These are phyloP conservation scores for Eremothecium coryli DNA, from an alignment of 1,139 yeast species.

Conservation along the genomic window DNA sequence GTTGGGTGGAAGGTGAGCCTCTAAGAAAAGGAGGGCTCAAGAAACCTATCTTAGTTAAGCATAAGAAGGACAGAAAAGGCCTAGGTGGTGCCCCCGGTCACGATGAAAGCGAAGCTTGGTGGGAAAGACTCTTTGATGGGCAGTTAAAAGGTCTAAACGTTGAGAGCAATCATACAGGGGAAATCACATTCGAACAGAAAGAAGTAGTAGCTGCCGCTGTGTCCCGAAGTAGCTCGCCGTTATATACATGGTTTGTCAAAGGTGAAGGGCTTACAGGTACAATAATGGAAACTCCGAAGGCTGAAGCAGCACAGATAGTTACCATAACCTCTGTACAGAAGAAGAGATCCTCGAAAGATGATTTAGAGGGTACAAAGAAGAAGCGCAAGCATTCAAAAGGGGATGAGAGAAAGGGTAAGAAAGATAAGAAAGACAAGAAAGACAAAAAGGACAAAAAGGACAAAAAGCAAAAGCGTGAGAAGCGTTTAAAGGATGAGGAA, in stretches of 20 bases:
- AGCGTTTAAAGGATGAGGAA: slow-evolving; percentile 19
- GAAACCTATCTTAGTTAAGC: slow-evolving; percentile 81
- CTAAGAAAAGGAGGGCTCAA: slow-evolving; percentile 67
- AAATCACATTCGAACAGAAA: slow-evolving; percentile 38
- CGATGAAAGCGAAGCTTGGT: slow-evolving; percentile 77
- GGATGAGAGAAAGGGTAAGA: slow-evolving; percentile 18
- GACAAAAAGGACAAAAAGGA: slow-evolving; percentile 24
- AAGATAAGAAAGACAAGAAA: slow-evolving; percentile 20
- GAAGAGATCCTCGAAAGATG: slow-evolving; percentile 11
- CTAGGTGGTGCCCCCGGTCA: slow-evolving; percentile 36
- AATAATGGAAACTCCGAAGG: slow-evolving; percentile 32
- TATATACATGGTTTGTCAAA: slow-evolving; percentile 62
- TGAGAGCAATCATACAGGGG: slow-evolving; percentile 29
- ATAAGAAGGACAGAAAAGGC: slow-evolving; percentile 85
- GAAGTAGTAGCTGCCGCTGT: slow-evolving; percentile 38
- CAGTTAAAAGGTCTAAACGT: slow-evolving; percentile 76
- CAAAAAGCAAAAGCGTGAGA: slow-evolving; percentile 20
- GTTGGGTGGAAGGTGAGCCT: slow-evolving; percentile 92
- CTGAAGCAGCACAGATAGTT: slow-evolving; percentile 13
- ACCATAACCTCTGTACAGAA: slow-evolving; percentile 10
- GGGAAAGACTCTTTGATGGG: slow-evolving; percentile 93
- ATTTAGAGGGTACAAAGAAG: slow-evolving; percentile 8
- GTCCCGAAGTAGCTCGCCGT: slow-evolving; percentile 46
- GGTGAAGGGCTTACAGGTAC: slow-evolving; percentile 85
- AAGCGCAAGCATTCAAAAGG: no score